Percentiles rank a stretch among this genome's conserved stretches.
Conservation (phyloP, 108 stramenopile genomes). For the Skeletonema potamos region DNA sequence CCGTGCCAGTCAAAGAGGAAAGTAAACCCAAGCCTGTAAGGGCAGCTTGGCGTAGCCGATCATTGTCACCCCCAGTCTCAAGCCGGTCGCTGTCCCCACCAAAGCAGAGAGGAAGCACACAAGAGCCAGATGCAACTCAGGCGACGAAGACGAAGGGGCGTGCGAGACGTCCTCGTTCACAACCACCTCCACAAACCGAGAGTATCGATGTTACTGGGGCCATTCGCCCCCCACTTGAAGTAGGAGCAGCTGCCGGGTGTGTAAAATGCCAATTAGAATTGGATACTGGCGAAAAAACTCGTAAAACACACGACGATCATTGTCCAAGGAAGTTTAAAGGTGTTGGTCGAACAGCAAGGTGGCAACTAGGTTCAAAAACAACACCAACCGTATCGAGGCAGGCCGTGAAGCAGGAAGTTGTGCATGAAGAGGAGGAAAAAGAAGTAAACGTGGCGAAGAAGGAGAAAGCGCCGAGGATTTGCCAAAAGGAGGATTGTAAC, state of each 20-base stretch:
- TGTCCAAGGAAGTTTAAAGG: constrained; percentile 24
- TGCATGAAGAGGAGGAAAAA: neutral
- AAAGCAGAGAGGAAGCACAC: neutral
- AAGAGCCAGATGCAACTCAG: neutral
- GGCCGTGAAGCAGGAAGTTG: neutral
- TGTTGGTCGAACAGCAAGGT: constrained; percentile 2
- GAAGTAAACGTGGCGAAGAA: neutral
- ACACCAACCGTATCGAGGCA: neutral
- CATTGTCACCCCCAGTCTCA: neutral
- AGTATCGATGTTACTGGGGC: neutral
- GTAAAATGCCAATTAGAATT: constrained; percentile 23
- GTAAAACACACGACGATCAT: constrained; percentile 16
- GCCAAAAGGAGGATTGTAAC: constrained; percentile 1
- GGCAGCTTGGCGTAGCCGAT: neutral
- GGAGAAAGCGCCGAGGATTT: neutral
- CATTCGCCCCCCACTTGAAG: constrained; percentile 13
- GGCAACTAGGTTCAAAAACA: neutral
- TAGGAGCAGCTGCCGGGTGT: constrained; percentile 18
- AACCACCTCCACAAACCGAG: neutral
- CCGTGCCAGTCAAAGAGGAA: neutral
- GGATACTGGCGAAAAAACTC: constrained; percentile 23
- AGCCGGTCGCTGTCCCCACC: neutral
- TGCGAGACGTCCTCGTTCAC: neutral
- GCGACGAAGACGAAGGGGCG: neutral
- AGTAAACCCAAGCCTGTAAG: neutral